Evolutionary conservation across 1,139 yeast genomes (phyloP), one percentile per base, ranked within the genome.

Genomic region (Saccharomyces hybrid): DNA sequence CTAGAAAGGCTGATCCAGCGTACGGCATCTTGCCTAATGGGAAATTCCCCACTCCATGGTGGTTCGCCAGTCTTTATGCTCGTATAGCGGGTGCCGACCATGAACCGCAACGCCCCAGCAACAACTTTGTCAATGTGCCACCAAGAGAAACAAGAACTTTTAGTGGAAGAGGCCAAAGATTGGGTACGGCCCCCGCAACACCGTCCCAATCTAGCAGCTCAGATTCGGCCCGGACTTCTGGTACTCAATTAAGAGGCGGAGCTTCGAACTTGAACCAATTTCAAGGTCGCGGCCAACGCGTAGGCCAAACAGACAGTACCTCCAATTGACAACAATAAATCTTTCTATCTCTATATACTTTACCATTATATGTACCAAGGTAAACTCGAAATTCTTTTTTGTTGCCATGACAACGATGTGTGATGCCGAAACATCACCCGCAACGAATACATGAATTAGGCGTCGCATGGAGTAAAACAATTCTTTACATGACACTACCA

Each of bases 11-110:
- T 48, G 53, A 44, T 6, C 51, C 60, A 9, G 55, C 55, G 50
- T 62, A 65, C 50, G 69, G 68, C 25, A 52, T 59, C 20, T 54
- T 55, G 23, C 64, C 67, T 38, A 57, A 54, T 41, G 68, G 70
- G 11, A 57, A 63, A 23, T 61, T 66, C 49, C 59, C 61, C 14
- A 64, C 68, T 4, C 69, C 70, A 30, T 49, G 52, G 30, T 61
- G 66, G 65, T 60, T 65, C 41, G 49, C 50, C 8, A 52, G 26
- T 30, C 16, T 49, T 4, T 61, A 57, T 49, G 53, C 30, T 23
- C 28, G 48, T 7, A 14, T 27, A 46, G 11, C 28, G 28, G 28
- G 48, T 7, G 13, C 28, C 16, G 13, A n/a, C 27, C 7, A 20
- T 26, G 48, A 16, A 20, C 31, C 30, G 13, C 31, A 46, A 16